Base-by-base conservation (phyloP, 768 basidiomycete species). In the Sporobolomyces pararoseus region DNA sequence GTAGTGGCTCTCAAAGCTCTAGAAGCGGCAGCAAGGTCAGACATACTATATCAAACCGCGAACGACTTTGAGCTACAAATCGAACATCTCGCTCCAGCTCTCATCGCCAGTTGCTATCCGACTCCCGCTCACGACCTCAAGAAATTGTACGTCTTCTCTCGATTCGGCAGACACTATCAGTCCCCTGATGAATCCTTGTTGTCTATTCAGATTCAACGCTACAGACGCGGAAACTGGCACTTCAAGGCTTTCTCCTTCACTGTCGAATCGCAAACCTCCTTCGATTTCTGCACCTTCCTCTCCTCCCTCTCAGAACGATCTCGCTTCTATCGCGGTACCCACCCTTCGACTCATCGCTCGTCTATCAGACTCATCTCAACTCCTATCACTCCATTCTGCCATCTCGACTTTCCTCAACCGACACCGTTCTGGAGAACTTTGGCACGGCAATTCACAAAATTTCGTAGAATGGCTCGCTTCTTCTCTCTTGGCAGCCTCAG, bases 51-150 rank as follows among this genome's bases (percentile, higher is more conserved):
- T 44, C 14, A 63, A 19, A 63, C 68, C 0, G 52, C 68, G 1
- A 21, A 44, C 23, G 68, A 67, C n/a, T 74, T 55, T 59, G 68
- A 55, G 21, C 17, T n/a, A 6, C 72, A 74, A 32, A 35, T 68
- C 31, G 57, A 39, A 14, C 32, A 65, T 23, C 37, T 74, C 29
- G 53, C 60, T 2, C 68, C 68, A 2, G 68, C 68, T 0, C 35
- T 74, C 23, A 32, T 70, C 1, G 39, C 34, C 25, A 70, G 65
- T 42, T 65, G 66, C 34, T 7, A 49, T 42, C 34, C 47, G 16
- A 21, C 42, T 12, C 51, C 65, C 6, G 13, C 57, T 6, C 23
- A n/a, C 1, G 68, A 70, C 9, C 52, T 73, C 21, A 31, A 19
- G 6, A 6, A n/a, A 1, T 7, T 63, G 72, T 70, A 29, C 42